Base-by-base conservation (phyloP, 2,329 filamentous ascomycete genomes). In the Oidium heveae region DNA sequence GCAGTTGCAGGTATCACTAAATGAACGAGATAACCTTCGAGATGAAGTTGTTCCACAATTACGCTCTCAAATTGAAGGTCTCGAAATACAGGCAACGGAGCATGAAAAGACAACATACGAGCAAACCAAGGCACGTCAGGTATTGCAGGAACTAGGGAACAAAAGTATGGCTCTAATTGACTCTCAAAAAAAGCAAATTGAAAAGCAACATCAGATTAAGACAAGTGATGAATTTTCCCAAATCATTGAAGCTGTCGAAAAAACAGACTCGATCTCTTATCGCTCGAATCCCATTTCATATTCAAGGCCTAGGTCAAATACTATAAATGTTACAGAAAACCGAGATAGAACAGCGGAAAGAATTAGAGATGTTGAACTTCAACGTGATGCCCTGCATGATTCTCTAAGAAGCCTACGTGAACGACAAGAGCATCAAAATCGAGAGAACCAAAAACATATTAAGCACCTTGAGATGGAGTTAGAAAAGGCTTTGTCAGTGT, bases 351-450 rank as follows among this genome's bases (percentile, higher is more conserved):
- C 88, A 16, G 77, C 80, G 1, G 87, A 94, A 60, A 77, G 84
- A 33, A 73, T 94, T 18, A 94, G 94, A 67, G 89, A 96, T 59
- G 81, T 95, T 12, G 89, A 96, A 68, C 80, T 86, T 46, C 91
- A 98, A 69, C 79, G 91, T 50, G 89, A 98, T 67, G 88, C 89
- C 0, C 73, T 98, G 7, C 91, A 96, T 69, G 79, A 77, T 57
- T 86, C 91, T 7, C 72, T 98, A 54, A 88, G 84, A 69, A 86
- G 79, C 57, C 73, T 98, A 16, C 76, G 96, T 13, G 80, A 88
- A 58, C 80, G 91, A 54, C 87, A 95, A 60, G 83, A 89, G 59
- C 75, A 82, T 64, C 86, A 95, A 67, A 84, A 83, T 60, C 80
- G 80, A 47, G 84, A 94, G 60, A 86, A 88, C 59, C 74, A 82